Conservation (phyloP, 2,329 filamentous ascomycete genomes). For the Aspergillus sp. region DNA sequence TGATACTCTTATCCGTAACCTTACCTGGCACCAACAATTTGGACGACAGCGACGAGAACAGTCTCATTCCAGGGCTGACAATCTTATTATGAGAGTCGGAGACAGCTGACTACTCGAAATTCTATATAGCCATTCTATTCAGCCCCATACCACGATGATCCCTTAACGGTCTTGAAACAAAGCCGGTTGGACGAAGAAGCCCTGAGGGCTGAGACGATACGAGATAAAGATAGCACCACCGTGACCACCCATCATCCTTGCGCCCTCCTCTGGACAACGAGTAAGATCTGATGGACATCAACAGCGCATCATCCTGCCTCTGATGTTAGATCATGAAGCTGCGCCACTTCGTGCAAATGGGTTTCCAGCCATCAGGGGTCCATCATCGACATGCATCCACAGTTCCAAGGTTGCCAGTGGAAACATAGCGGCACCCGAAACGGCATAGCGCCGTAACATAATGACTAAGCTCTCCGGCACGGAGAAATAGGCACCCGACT, state of each 20-base stretch:
- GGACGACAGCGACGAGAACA: background rate
- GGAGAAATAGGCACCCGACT: slow-evolving; percentile 21
- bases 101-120: background rate
- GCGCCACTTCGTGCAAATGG: slow-evolving; percentile 8
- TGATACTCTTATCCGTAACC: slow-evolving; percentile 10
- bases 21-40: slow-evolving; percentile 1
- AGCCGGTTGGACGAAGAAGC: slow-evolving; percentile 2
- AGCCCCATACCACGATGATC: slow-evolving; percentile 7
- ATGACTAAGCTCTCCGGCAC: slow-evolving; percentile 17
- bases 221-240: slow-evolving; percentile 16
- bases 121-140: background rate
- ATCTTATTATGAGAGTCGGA: background rate
- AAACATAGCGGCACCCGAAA: background rate
- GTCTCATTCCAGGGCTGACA: background rate
- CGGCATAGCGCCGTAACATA: background rate
- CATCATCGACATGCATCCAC: background rate
- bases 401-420: too few relatives aligned
- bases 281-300: slow-evolving; percentile 5
- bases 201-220: slow-evolving; percentile 6
- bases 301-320: slow-evolving; percentile 8
- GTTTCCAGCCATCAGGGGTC: slow-evolving; percentile 6
- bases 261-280: slow-evolving; percentile 8
- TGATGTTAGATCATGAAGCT: background rate
- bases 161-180: slow-evolving; percentile 4
- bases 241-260: slow-evolving; percentile 4